A percentile compares a stretch with the other conserved stretches of the same genome.
Evolutionary conservation across 148 eudicot species (phyloP).

Genomic region (Rhododendron vialii): DNA sequence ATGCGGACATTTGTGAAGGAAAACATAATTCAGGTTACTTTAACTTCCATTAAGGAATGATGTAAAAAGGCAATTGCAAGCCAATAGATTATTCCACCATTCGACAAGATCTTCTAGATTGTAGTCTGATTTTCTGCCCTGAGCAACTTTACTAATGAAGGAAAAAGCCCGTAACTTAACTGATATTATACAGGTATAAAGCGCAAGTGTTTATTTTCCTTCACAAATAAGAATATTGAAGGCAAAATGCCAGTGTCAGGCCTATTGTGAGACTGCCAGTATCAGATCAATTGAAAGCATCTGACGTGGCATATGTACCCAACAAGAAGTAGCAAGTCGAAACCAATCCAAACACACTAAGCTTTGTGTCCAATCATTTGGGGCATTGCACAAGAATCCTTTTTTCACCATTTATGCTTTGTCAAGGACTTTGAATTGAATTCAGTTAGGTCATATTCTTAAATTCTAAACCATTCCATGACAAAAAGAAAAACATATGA

Average conservation of each 20-base stretch:
- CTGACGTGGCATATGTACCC: neutral
- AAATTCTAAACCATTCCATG: neutral
- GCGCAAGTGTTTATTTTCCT: neutral
- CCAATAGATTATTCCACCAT: neutral
- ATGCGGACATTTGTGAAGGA: neutral
- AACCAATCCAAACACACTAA: neutral
- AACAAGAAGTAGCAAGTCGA: constrained; percentile 1
- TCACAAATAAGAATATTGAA: neutral
- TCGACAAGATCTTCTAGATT: neutral
- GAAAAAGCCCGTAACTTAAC: neutral
- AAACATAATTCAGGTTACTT: neutral
- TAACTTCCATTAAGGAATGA: neutral
- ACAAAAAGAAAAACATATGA: neutral
- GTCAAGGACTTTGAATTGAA: neutral
- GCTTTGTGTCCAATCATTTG: neutral
- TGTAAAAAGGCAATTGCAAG: neutral
- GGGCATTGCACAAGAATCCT: neutral
- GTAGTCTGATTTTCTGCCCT: neutral
- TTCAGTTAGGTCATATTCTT: neutral
- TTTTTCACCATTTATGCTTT: neutral
- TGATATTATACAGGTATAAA: neutral
- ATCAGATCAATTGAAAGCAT: neutral
- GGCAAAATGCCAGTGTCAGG: neutral
- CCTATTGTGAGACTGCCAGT: neutral
- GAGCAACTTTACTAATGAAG: neutral